Conservation (phyloP, 1,284 basidiomycete species). For the Fomitopsis pinicola region DNA sequence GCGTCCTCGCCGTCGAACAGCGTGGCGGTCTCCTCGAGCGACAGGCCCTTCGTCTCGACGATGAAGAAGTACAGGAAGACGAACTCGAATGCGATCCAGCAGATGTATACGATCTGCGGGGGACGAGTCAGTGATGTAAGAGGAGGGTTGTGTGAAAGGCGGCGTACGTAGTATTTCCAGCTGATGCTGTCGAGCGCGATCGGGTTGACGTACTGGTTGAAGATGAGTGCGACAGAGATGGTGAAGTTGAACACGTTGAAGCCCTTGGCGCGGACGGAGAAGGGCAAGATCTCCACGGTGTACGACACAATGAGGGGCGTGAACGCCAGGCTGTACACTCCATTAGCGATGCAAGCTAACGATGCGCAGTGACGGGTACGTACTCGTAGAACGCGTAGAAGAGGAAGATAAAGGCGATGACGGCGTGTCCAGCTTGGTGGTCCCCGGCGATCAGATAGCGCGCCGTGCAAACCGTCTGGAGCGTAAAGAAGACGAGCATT, state of each 20-base stretch:
- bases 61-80: constrained; percentile 63
- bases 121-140: neutral
- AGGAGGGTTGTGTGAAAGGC: constrained; percentile 3
- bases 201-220: constrained; percentile 85
- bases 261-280: constrained; percentile 71
- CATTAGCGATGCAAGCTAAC: constrained; percentile 7
- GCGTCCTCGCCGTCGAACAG: constrained; percentile 65
- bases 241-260: constrained; percentile 70
- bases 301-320: constrained; percentile 73
- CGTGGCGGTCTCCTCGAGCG: constrained; percentile 73
- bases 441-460: constrained; percentile 45
- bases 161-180: constrained; percentile 45
- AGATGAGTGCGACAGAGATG: constrained; percentile 63
- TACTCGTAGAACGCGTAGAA: constrained; percentile 61
- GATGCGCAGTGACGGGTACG: constrained; percentile 28
- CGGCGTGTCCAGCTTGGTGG: constrained; percentile 50
- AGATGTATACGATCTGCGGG: constrained; percentile 57
- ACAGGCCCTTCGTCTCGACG: constrained; percentile 68
- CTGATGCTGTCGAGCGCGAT: constrained; percentile 53
- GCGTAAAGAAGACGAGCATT: constrained; percentile 67
- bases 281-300: constrained; percentile 74
- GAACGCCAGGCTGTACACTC: constrained; percentile 52
- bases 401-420: constrained; percentile 77
- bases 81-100: constrained; percentile 61
- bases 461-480: constrained; percentile 72